Base-by-base conservation (phyloP, 805 yeast genomes). In the Candida nonsorbophila region DNA sequence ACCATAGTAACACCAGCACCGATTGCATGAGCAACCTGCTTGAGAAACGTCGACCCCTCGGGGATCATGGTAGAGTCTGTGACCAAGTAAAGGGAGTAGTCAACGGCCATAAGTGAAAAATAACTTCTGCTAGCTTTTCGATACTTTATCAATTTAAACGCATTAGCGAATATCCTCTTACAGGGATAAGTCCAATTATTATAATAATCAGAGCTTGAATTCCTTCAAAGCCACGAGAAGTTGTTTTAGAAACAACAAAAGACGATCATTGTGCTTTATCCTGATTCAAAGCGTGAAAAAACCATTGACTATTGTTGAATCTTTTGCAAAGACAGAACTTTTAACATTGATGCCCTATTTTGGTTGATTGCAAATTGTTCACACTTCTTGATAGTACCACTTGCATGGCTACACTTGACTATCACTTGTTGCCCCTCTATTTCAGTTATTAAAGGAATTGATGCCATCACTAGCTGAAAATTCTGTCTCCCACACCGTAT, bases 351-450 rank as follows among this genome's bases (percentile, higher is more conserved):
- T 24, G 60, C 54, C 29, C 67, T 62, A 47, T 74, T 62, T 32
- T 67, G 52, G 16, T 38, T 38, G 8, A 84, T 75, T 0, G 87
- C 80, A 34, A 66, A 72, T 40, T 77, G 71, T 49, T 88, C 94
- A 40, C 94, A 74, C 47, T 84, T 85, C 49, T 78, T 79, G 18
- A 88, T 87, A 0, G 96, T 86, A 0, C 96, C 97, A 46, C 94
- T 79, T 0, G 84, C 76, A 33, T 80, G 82, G 4, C 72, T 57
- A 16, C 84, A 79, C 31, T 78, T 65, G 10, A 87, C 52, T 7
- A 81, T 67, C 4, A 77, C 71, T 5, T 58, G 55, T 17, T 47
- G 47, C 14, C 69, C 75, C 11, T 67, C 77, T 3, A 86, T 44
- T 16, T 58, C 57, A 22, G 62, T 63, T 7, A 80, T 71, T 27